phyloP scores from a whole-genome alignment of 768 basidiomycete genomes.

The Pholiota microspora region DNA sequence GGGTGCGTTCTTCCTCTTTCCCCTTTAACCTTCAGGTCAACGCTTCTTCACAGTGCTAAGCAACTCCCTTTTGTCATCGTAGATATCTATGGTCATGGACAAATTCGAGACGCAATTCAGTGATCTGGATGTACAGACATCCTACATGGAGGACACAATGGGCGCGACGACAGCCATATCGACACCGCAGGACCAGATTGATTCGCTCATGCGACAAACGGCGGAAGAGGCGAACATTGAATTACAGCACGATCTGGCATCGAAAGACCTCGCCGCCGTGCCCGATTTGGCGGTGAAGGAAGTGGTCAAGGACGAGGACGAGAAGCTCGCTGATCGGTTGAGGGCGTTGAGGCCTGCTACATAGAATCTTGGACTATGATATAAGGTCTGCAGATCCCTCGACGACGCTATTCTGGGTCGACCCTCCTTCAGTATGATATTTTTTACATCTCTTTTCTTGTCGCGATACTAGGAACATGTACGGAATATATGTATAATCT shows the following conservation, averaged over 20 bases:
- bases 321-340: constrained; percentile 79
- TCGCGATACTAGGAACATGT: background rate
- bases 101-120: constrained; percentile 97
- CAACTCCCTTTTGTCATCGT: background rate
- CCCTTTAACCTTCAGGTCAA: background rate
- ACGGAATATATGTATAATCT: constrained; percentile 9
- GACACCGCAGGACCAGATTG: constrained; percentile 97
- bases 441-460: constrained; percentile 1
- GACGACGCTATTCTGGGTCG: background rate
- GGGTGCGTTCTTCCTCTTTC: background rate
- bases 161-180: constrained; percentile 87
- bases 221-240: constrained; percentile 98
- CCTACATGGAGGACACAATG: constrained; percentile 98
- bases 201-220: constrained; percentile 85
- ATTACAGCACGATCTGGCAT: constrained; percentile 84
- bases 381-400: background rate
- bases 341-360: constrained; percentile 83
- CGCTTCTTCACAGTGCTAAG: background rate
- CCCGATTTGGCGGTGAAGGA: constrained; percentile 52
- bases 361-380: constrained; percentile 25
- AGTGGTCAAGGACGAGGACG: constrained; percentile 71
- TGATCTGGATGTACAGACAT: constrained; percentile 96
- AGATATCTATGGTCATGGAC: constrained; percentile 99
- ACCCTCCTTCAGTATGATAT: background rate
- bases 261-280: constrained; percentile 57